phyloP scores from a whole-genome alignment of 495 filamentous ascomycete species.

The Aspergillus indologenus region DNA sequence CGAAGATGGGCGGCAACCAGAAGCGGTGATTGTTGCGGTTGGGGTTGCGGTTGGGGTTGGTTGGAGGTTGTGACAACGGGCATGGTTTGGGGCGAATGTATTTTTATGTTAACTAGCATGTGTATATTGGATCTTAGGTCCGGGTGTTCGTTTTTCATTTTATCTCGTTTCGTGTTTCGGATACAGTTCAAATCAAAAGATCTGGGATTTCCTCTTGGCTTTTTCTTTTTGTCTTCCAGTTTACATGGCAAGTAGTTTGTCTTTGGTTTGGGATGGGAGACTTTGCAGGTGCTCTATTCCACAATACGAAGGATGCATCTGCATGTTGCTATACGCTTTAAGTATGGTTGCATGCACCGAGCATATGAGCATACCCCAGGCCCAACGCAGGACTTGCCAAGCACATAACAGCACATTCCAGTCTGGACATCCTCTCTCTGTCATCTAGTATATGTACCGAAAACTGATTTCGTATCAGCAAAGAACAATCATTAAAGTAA shows the following conservation, averaged over 20 bases:
- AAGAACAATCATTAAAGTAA: neutral
- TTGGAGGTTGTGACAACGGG: neutral
- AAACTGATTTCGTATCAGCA: neutral
- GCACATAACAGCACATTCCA: no score
- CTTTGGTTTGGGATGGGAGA: no score
- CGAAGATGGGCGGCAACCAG: constrained; percentile 16
- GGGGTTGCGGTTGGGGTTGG: constrained; percentile 25
- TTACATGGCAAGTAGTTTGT: no score
- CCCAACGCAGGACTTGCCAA: no score
- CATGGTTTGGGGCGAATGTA: constrained; percentile 26
- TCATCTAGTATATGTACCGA: constrained; percentile 9
- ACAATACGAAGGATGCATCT: no score
- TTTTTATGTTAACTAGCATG: constrained; percentile 31
- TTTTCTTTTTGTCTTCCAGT: no score
- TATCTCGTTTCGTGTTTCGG: constrained; percentile 6
- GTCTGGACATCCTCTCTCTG: no score
- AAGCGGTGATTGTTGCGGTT: constrained; percentile 26
- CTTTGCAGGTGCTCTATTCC: no score
- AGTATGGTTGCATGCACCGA: no score
- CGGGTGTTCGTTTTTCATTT: constrained; percentile 13
- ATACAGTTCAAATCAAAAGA: neutral
- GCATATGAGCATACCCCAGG: no score
- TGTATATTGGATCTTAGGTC: constrained; percentile 28
- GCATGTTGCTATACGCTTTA: no score
- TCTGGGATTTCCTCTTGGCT: neutral